Percentiles rank a stretch among this genome's conserved stretches.
Evolutionary conservation across 192 early-diverging fungal genomes (phyloP).

Genomic region (Umbelopsis vinacea): DNA sequence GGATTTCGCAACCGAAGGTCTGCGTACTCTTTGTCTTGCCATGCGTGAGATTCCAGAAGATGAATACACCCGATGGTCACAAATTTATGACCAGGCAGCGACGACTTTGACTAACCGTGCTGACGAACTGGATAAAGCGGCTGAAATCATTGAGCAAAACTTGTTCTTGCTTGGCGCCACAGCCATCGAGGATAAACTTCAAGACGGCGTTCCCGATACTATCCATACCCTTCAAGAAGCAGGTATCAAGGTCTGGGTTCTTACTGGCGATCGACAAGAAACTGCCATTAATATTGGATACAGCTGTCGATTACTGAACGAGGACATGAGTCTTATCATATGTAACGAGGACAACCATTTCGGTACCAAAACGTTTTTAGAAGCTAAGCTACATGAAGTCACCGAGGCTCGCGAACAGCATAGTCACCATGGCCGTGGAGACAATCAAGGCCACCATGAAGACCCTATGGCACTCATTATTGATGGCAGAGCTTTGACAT

Average conservation of each 20-base stretch:
- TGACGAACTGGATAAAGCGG: slow-evolving; percentile 88
- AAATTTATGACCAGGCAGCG: slow-evolving; percentile 84
- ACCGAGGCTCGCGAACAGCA: slow-evolving; percentile 52
- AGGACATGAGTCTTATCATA: slow-evolving; percentile 94
- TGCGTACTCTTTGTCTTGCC: slow-evolving; percentile 95
- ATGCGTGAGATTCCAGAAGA: slow-evolving; percentile 89
- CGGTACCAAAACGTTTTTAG: slow-evolving; percentile 92
- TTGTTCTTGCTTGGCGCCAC: slow-evolving; percentile 93
- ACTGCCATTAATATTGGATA: slow-evolving; percentile 99
- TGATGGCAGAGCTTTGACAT: slow-evolving; percentile 91
- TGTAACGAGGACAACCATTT: slow-evolving; percentile 91
- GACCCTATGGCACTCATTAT: slow-evolving; percentile 90
- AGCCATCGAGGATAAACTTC: slow-evolving; percentile 98
- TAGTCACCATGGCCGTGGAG: slow-evolving; percentile 37
- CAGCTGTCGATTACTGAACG: slow-evolving; percentile 93
- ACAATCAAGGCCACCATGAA: slow-evolving; percentile 43
- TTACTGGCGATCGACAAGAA: slow-evolving; percentile 98
- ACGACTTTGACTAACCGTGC: slow-evolving; percentile 90
- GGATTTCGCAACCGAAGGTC: slow-evolving; percentile 94
- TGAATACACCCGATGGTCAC: slow-evolving; percentile 85
- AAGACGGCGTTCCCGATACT: slow-evolving; percentile 98
- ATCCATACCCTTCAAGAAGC: slow-evolving; percentile 95
- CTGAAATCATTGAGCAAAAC: slow-evolving; percentile 95
- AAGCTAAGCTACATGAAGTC: slow-evolving; percentile 84
- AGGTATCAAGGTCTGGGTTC: slow-evolving; percentile 96